Conservation (phyloP, 2,329 filamentous ascomycete species). For the Penicillium sp. region DNA sequence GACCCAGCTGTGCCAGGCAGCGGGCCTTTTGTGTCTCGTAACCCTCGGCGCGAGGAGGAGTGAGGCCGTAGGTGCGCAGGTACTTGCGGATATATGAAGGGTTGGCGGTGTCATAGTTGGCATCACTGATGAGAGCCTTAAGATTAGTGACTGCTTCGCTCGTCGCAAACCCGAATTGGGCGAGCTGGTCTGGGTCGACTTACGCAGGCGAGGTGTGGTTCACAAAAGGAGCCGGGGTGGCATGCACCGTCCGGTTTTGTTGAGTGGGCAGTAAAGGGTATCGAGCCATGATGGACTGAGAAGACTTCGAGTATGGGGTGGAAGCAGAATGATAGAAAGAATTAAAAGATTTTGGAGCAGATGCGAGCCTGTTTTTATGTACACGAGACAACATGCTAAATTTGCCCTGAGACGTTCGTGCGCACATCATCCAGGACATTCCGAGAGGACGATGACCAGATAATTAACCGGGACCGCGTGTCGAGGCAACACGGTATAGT, state of each 20-base stretch:
- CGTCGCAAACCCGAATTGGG: background rate
- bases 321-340: conserved; percentile 19
- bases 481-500: conserved; percentile 16
- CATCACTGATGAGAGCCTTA: conserved; percentile 30
- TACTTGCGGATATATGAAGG: conserved; percentile 51
- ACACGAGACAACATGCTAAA: conserved; percentile 28
- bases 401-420: conserved; percentile 28
- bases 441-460: conserved; percentile 45
- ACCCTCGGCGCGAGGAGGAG: conserved; percentile 47
- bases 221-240: conserved; percentile 27
- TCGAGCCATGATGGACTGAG: conserved; percentile 32
- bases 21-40: conserved; percentile 50
- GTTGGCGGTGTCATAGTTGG: conserved; percentile 50
- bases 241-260: conserved; percentile 37
- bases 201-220: conserved; percentile 34
- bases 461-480: conserved; percentile 22
- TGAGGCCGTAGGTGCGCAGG: conserved; percentile 50
- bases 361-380: conserved; percentile 32
- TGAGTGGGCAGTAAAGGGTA: conserved; percentile 24
- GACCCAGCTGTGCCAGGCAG: conserved; percentile 47
- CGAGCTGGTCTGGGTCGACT: conserved; percentile 12
- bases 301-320: conserved; percentile 14
- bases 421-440: conserved; percentile 27
- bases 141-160: conserved; percentile 8
- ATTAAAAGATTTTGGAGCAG: conserved; percentile 17